Base-by-base conservation (phyloP, 768 basidiomycete genomes). In the Xanthoconium purpureum region DNA sequence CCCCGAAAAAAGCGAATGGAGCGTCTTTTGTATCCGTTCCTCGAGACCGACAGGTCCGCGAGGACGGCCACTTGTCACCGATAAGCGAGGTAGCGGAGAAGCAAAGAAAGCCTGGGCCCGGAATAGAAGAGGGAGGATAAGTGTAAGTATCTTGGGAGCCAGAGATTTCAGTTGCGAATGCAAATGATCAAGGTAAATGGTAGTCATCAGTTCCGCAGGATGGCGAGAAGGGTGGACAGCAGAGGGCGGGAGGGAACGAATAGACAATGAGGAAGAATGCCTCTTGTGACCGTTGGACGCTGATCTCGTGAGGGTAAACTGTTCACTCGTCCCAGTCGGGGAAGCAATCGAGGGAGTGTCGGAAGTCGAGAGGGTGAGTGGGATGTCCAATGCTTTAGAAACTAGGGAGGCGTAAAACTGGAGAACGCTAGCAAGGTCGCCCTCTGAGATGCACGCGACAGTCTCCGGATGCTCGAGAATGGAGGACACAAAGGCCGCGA, bases 41-140 rank as follows among this genome's bases (percentile, higher is more conserved):
- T 90, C 88, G 15, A 76, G 59, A 32, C 67, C 69, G 32, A 64
- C 67, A 36, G 66, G 65, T 15, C 64, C 65, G 6, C 68, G 74
- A 3, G 67, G 63, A 24, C 71, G 65, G 37, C 78, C 67, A 56
- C 67, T 67, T 48, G 75, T 75, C 40, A 89, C 74, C 6, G 86
- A 82, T 11, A 92, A 72, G 9, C 86, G 81, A 39, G 89, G 87
- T 15, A 92, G 78, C 2, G 88, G 83, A 3, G 83, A 79, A 5
- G 83, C 75, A 64, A 81, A 87, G 62, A 81, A 84, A 1, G 85
- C 82, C 24, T 88, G 77, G 20, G 80, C 80, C 17, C 87, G 84
- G 64, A 90, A 88, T n/a, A 92, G 80, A 35, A 87, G 75, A 0
- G 87, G 85, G n/a, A 91, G 74, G 50, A 91, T 83, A 36, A 72